Conservation (phyloP, 148 eudicot species). For the Oxyria digyna region DNA sequence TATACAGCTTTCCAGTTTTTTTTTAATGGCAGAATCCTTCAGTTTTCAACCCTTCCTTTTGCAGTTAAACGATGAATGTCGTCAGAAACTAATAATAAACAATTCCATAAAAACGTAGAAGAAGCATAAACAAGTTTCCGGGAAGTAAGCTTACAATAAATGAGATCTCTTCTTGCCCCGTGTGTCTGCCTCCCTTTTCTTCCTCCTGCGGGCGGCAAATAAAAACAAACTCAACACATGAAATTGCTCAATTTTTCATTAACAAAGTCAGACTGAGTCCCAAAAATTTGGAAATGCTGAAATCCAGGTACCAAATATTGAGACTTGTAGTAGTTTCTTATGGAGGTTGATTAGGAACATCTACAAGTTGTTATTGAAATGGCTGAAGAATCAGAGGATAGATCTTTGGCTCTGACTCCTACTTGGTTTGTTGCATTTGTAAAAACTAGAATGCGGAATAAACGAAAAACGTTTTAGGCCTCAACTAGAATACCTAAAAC, state of each 20-base stretch:
- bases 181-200: background rate
- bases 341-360: background rate
- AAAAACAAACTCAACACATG: background rate
- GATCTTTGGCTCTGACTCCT: conserved; percentile 88
- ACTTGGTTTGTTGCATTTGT: conserved; percentile 96
- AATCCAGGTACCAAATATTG: background rate
- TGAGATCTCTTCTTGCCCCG: background rate
- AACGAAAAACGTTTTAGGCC: too few relatives aligned
- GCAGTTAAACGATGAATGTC: background rate
- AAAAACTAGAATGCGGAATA: too few relatives aligned
- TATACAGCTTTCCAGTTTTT: background rate
- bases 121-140: background rate
- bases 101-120: background rate
- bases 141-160: background rate
- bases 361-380: conserved; percentile 14
- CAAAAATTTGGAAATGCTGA: background rate
- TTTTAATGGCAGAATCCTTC: background rate
- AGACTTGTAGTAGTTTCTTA: background rate
- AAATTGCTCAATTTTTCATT: background rate
- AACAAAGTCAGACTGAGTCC: background rate
- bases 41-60: background rate
- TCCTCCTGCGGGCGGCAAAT: conserved; percentile 19
- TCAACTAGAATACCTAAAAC: too few relatives aligned
- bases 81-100: background rate
- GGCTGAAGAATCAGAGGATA: conserved; percentile 36